A percentile compares a stretch with the other conserved stretches of the same genome.
Conservation (phyloP, 2,329 filamentous ascomycete genomes). For the Didymella pomorum region DNA sequence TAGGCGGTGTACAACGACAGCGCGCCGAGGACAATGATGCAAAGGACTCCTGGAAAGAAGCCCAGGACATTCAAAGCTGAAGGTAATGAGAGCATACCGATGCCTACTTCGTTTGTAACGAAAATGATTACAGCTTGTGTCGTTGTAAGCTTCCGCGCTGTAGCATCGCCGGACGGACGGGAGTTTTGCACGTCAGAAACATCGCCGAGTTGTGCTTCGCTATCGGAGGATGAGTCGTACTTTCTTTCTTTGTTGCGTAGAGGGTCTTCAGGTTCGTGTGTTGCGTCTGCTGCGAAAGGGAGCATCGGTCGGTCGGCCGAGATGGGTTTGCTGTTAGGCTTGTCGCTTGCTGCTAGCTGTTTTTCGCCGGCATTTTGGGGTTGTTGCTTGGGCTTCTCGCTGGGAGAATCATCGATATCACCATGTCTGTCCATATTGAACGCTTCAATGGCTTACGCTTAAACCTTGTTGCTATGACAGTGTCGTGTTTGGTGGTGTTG, state of each 20-base stretch:
- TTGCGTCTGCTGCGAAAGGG: conserved; percentile 34
- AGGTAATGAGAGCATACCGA: conserved; percentile 40
- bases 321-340: conserved; percentile 24
- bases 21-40: conserved; percentile 36
- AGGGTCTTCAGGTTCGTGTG: conserved; percentile 28
- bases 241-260: conserved; percentile 24
- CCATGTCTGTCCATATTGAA: conserved; percentile 29
- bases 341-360: conserved; percentile 24
- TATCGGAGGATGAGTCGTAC: conserved; percentile 26
- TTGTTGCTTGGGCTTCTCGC: conserved; percentile 27
- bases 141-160: conserved; percentile 33
- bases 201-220: conserved; percentile 33
- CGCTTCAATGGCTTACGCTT: conserved; percentile 23
- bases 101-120: conserved; percentile 42
- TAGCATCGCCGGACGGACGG: conserved; percentile 25
- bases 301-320: conserved; percentile 32
- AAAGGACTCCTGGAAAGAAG: conserved; percentile 39
- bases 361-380: conserved; percentile 4
- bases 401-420: conserved; percentile 19
- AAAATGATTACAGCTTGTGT: conserved; percentile 43
- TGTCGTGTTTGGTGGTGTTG: not conserved
- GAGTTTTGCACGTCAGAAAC: conserved; percentile 37
- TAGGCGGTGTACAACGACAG: conserved; percentile 42
- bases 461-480: conserved; percentile 6
- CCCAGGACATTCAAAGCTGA: conserved; percentile 37